Evolutionary conservation across 1,139 yeast species (phyloP).

Genomic region (Candida pseudoviswanathii): DNA sequence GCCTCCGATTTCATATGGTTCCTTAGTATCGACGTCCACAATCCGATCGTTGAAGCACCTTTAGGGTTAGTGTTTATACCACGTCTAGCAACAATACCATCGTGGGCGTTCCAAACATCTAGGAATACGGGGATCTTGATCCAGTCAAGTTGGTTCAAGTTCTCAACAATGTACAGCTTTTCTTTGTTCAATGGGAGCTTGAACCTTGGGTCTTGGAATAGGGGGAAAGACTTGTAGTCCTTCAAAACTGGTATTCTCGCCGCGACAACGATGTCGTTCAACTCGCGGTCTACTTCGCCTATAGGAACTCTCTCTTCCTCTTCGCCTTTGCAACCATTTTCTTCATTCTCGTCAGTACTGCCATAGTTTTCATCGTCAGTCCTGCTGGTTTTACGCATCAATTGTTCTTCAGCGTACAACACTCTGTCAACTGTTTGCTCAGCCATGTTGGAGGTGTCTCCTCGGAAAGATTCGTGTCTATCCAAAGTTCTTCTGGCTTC

Average conservation of each 20-base stretch:
- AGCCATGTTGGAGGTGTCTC: slow-evolving; percentile 44
- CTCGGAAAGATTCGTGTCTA: slow-evolving; percentile 42
- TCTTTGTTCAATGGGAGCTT: slow-evolving; percentile 44
- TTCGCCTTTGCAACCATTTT: slow-evolving; percentile 10
- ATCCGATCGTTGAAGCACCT: slow-evolving; percentile 54
- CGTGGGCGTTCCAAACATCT: slow-evolving; percentile 72
- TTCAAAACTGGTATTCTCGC: slow-evolving; percentile 22
- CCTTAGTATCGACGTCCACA: slow-evolving; percentile 52
- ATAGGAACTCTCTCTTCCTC: slow-evolving; percentile 15
- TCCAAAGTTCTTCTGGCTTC: slow-evolving; percentile 28
- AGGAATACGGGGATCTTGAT: slow-evolving; percentile 64
- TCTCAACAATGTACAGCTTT: slow-evolving; percentile 44
- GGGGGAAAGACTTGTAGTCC: slow-evolving; percentile 27
- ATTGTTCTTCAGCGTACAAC: slow-evolving; percentile 41
- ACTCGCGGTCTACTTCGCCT: slow-evolving; percentile 25
- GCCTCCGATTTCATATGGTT: slow-evolving; percentile 26
- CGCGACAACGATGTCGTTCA: slow-evolving; percentile 29
- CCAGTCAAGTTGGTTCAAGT: slow-evolving; percentile 63
- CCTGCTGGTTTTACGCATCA: slow-evolving; percentile 20
- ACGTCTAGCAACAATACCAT: slow-evolving; percentile 68
- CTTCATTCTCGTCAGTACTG: slow-evolving; percentile 1
- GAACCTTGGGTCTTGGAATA: slow-evolving; percentile 25
- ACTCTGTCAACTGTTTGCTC: slow-evolving; percentile 41
- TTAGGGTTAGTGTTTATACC: slow-evolving; percentile 57
- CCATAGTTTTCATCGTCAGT: slow-evolving; percentile 16